These are phyloP conservation scores for Penicillium hordei DNA, from an alignment of 2,329 filamentous ascomycete species.

Conservation along the genomic window DNA sequence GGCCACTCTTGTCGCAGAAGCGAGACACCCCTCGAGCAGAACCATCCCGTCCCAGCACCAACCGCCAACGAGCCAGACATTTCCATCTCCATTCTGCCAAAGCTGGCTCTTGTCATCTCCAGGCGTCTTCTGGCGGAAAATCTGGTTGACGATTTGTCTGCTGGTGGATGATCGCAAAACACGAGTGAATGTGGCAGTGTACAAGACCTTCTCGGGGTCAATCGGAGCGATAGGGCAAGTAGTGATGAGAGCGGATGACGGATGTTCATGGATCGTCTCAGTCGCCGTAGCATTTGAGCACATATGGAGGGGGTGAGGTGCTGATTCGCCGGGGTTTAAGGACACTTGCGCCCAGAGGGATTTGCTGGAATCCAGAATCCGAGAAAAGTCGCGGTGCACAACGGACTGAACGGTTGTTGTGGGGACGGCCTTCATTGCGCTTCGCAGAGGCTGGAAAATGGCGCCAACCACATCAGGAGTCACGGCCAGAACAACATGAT, in stretches of 20 bases:
- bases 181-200: slow-evolving; percentile 12
- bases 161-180: slow-evolving; percentile 10
- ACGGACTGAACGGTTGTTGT: slow-evolving; percentile 41
- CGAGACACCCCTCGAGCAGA: slow-evolving; percentile 59
- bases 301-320: slow-evolving; percentile 10
- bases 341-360: slow-evolving; percentile 8
- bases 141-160: slow-evolving; percentile 8
- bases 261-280: slow-evolving; percentile 9
- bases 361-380: slow-evolving; percentile 9
- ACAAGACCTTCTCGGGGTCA: slow-evolving; percentile 5
- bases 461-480: slow-evolving; percentile 52
- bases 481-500: slow-evolving; percentile 56
- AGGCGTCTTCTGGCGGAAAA: background rate
- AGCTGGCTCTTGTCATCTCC: slow-evolving; percentile 3
- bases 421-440: slow-evolving; percentile 19
- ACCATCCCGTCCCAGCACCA: slow-evolving; percentile 69
- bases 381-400: slow-evolving; percentile 40
- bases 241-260: slow-evolving; percentile 9
- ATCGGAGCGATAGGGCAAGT: slow-evolving; percentile 7
- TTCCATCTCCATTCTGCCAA: slow-evolving; percentile 56
- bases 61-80: slow-evolving; percentile 57
- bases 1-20: slow-evolving; percentile 59
- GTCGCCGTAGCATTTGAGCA: slow-evolving; percentile 5
- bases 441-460: slow-evolving; percentile 48
- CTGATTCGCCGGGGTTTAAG: background rate